These are phyloP conservation scores for Aspergillus chevalieri DNA, from an alignment of 2,329 filamentous ascomycete genomes.

Conservation along the genomic window DNA sequence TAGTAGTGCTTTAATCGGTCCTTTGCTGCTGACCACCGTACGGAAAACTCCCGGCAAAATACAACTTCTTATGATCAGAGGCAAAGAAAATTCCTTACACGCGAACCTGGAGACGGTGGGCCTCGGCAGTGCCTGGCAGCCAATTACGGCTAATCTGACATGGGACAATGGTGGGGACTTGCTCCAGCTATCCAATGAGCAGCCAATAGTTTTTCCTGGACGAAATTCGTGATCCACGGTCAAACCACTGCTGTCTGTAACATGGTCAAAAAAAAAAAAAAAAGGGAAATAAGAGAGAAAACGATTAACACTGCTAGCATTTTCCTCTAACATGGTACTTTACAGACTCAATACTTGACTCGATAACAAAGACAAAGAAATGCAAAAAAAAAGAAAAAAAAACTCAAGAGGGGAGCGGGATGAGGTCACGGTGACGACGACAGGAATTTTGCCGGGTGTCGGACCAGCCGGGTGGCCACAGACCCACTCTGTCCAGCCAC, in stretches of 20 bases:
- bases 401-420: constrained; percentile 6
- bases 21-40: background rate
- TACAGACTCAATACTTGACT: too few relatives aligned
- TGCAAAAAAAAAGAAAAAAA: constrained; percentile 4
- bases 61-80: background rate
- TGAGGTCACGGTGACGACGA: constrained; percentile 38
- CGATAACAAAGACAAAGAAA: too few relatives aligned
- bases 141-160: constrained; percentile 10
- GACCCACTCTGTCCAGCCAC: constrained; percentile 11
- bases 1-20: background rate
- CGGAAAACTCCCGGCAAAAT: background rate
- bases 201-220: background rate
- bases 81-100: constrained; percentile 11
- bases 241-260: background rate
- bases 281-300: too few relatives aligned
- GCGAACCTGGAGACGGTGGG: constrained; percentile 18
- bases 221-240: too few relatives aligned
- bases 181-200: background rate
- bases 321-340: too few relatives aligned
- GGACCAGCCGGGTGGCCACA: constrained; percentile 18
- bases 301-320: too few relatives aligned
- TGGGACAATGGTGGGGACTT: background rate
- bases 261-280: background rate
- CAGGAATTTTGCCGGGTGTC: constrained; percentile 23
- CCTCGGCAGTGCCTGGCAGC: constrained; percentile 12